Percentiles rank a stretch among this genome's conserved stretches.
Conservation (phyloP, 2,329 filamentous ascomycete species). For the Neoascochyta sp. region DNA sequence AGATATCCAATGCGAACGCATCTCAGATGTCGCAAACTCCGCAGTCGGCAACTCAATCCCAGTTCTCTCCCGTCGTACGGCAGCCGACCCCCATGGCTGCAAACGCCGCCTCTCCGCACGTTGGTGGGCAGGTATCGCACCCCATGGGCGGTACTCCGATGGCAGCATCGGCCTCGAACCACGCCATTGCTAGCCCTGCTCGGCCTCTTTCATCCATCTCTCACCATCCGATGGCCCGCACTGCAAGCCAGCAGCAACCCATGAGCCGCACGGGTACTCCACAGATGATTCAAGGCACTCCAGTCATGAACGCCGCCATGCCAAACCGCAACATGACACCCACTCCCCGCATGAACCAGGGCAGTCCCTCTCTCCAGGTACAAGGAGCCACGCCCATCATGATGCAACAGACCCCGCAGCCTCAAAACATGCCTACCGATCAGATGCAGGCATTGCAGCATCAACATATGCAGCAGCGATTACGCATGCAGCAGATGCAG, state of each 20-base stretch:
- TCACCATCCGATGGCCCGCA: conserved; percentile 39
- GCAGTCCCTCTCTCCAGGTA: conserved; percentile 34
- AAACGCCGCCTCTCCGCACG: conserved; percentile 41
- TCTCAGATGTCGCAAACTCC: conserved; percentile 41
- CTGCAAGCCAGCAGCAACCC: conserved; percentile 36
- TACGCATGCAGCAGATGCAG: conserved; percentile 9
- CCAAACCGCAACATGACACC: conserved; percentile 40
- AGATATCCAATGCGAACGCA: conserved; percentile 23
- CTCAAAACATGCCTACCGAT: conserved; percentile 35
- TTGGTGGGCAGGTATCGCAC: conserved; percentile 33
- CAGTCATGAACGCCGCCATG: conserved; percentile 37
- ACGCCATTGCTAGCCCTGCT: conserved; percentile 37
- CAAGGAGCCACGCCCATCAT: conserved; percentile 37
- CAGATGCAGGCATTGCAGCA: conserved; percentile 29
- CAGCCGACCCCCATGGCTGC: conserved; percentile 47
- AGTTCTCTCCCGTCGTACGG: conserved; percentile 58
- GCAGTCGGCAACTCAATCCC: conserved; percentile 55
- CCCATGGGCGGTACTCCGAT: conserved; percentile 46
- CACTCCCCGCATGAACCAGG: conserved; percentile 39
- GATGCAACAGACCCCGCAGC: conserved; percentile 33
- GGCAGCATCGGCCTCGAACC: conserved; percentile 38
- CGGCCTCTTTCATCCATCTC: conserved; percentile 39
- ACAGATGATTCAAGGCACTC: conserved; percentile 38
- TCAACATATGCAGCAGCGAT: conserved; percentile 25
- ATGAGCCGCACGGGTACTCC: conserved; percentile 39